Conservation (phyloP, 176 grass and related monocot genomes). For the Elymus sibiricus region DNA sequence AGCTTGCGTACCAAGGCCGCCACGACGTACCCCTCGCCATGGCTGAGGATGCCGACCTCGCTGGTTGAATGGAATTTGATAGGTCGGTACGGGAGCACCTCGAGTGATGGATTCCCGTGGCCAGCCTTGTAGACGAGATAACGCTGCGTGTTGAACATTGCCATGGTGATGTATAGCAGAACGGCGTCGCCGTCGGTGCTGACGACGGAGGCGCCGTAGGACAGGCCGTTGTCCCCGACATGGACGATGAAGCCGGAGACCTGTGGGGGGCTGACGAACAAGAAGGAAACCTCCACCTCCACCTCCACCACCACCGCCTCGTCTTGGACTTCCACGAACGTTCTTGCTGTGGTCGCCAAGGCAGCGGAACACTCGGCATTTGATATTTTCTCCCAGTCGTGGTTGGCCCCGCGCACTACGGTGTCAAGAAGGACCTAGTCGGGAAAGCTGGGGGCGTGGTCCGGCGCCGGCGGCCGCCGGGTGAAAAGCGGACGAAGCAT, state of each 20-base stretch:
- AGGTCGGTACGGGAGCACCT: neutral
- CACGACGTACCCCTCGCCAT: neutral
- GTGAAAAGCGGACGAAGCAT: neutral
- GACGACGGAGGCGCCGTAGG: neutral
- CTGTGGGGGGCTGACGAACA: neutral
- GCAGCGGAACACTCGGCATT: neutral
- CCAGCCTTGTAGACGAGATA: neutral
- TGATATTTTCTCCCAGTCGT: neutral
- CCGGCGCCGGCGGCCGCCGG: neutral
- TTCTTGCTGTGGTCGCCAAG: neutral
- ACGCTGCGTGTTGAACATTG: neutral
- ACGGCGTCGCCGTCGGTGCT: neutral
- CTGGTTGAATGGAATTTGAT: neutral
- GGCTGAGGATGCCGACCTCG: neutral
- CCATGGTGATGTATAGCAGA: neutral
- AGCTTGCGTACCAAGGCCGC: neutral
- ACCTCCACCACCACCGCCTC: neutral
- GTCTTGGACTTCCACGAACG: neutral
- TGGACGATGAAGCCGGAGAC: neutral
- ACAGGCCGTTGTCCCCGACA: neutral
- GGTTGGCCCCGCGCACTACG: neutral
- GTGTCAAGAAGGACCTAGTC: neutral
- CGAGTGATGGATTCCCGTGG: neutral
- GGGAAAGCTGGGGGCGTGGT: neutral
- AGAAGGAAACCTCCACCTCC: neutral